Evolutionary conservation across 805 yeast species (phyloP).

Genomic region (Suhomyces sp.): DNA sequence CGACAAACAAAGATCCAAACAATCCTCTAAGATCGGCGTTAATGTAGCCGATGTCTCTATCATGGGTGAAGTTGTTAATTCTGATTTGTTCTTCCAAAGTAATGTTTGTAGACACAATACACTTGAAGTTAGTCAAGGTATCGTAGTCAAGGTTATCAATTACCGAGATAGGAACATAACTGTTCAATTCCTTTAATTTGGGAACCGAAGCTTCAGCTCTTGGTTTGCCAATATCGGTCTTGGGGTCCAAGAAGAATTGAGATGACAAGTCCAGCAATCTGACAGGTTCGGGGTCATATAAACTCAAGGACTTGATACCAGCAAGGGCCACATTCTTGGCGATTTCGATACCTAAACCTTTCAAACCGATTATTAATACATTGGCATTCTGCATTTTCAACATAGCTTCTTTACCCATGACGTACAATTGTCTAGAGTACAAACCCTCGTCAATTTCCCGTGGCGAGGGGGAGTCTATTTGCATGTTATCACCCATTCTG

Average conservation of each 20-base stretch:
- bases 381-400: slow-evolving; percentile 91
- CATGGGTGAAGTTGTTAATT: slow-evolving; percentile 75
- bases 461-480: slow-evolving; percentile 41
- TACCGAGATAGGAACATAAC: slow-evolving; percentile 83
- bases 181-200: slow-evolving; percentile 77
- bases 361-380: slow-evolving; percentile 86
- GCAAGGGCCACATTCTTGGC: slow-evolving; percentile 96
- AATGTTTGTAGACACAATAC: slow-evolving; percentile 78
- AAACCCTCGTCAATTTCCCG: slow-evolving; percentile 80
- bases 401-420: slow-evolving; percentile 98
- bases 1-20: slow-evolving; percentile 86
- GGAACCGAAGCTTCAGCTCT: slow-evolving; percentile 72
- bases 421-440: slow-evolving; percentile 95
- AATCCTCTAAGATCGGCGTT: slow-evolving; percentile 82
- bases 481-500: slow-evolving; percentile 34
- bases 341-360: slow-evolving; percentile 92
- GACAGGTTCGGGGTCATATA: slow-evolving; percentile 78
- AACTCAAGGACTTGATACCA: slow-evolving; percentile 87
- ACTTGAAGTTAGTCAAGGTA: slow-evolving; percentile 62
- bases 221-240: slow-evolving; percentile 69
- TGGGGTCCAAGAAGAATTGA: slow-evolving; percentile 73
- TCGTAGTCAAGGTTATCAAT: slow-evolving; percentile 55
- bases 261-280: slow-evolving; percentile 74
- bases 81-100: slow-evolving; percentile 71
- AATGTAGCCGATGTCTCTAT: slow-evolving; percentile 72